phyloP scores from a whole-genome alignment of 129 eudicot genomes.

The Artemisia argyi region DNA sequence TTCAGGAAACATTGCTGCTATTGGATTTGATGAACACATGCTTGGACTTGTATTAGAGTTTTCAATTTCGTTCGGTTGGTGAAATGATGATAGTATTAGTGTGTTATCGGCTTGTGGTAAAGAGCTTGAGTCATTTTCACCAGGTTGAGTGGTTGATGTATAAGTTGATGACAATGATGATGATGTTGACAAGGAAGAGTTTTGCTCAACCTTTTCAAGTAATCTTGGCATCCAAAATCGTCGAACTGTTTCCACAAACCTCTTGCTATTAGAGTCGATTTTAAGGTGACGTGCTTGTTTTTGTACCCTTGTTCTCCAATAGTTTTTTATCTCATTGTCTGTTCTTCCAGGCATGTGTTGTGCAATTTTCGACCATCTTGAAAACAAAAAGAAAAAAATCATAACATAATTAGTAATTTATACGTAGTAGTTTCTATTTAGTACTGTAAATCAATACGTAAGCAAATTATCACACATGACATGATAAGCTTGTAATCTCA shows the following conservation, averaged over 20 bases:
- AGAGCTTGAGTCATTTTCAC: constrained; percentile 11
- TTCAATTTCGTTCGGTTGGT: neutral
- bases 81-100: constrained; percentile 17
- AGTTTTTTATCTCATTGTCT: constrained; percentile 70
- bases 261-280: constrained; percentile 47
- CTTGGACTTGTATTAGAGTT: constrained; percentile 26
- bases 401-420: neutral
- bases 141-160: constrained; percentile 13
- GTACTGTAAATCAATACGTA: neutral
- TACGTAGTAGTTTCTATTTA: neutral
- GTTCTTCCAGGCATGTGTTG: constrained; percentile 58
- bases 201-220: constrained; percentile 42
- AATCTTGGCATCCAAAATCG: constrained; percentile 52
- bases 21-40: constrained; percentile 14
- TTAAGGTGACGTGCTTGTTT: constrained; percentile 63
- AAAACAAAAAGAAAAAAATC: neutral
- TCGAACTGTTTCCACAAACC: constrained; percentile 45
- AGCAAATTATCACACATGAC: neutral
- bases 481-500: constrained; percentile 10
- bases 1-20: constrained; percentile 13
- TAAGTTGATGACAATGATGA: constrained; percentile 1
- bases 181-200: constrained; percentile 17
- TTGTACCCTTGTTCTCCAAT: constrained; percentile 69
- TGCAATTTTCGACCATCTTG: constrained; percentile 71
- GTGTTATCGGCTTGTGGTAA: constrained; percentile 11